Evolutionary conservation across 495 filamentous ascomycete genomes (phyloP).

Genomic region (Pyronema omphalodes): DNA sequence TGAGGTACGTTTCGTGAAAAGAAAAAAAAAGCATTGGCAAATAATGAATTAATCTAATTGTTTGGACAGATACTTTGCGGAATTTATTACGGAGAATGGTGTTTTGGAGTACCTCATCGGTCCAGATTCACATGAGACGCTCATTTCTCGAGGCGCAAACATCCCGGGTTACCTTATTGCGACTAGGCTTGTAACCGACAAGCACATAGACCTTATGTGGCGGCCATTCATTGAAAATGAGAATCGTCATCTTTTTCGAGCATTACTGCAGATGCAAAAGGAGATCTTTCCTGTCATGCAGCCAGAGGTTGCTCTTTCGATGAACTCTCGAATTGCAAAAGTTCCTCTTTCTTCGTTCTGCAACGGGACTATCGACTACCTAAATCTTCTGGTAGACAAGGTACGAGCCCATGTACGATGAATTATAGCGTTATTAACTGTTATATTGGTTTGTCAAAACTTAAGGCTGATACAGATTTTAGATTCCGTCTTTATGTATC

Average conservation of each 20-base stretch:
- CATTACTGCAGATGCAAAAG: constrained; percentile 56
- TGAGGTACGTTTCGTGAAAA: constrained; percentile 9
- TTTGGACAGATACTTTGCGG: constrained; percentile 35
- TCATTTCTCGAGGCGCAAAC: constrained; percentile 64
- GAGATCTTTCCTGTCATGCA: constrained; percentile 44
- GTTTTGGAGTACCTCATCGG: constrained; percentile 77
- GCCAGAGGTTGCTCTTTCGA: constrained; percentile 39
- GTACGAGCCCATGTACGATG: constrained; percentile 14
- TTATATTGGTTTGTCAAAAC: too few species aligned
- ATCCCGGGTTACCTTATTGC: constrained; percentile 80
- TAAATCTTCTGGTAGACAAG: constrained; percentile 33
- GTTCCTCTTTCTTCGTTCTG: constrained; percentile 39
- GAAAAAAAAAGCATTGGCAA: background rate
- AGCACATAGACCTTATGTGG: constrained; percentile 70
- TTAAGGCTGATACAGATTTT: too few species aligned
- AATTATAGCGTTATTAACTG: too few species aligned
- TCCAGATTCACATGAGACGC: constrained; percentile 76
- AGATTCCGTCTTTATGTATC: too few species aligned
- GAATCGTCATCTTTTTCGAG: constrained; percentile 66
- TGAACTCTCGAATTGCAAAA: constrained; percentile 54
- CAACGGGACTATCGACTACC: constrained; percentile 23
- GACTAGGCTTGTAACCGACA: constrained; percentile 49
- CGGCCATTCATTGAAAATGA: constrained; percentile 62
- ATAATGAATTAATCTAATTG: background rate
- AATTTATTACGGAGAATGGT: constrained; percentile 43